Evolutionary conservation across 2,329 filamentous ascomycete genomes (phyloP).

Genomic region (Pseudocercospora cruenta): DNA sequence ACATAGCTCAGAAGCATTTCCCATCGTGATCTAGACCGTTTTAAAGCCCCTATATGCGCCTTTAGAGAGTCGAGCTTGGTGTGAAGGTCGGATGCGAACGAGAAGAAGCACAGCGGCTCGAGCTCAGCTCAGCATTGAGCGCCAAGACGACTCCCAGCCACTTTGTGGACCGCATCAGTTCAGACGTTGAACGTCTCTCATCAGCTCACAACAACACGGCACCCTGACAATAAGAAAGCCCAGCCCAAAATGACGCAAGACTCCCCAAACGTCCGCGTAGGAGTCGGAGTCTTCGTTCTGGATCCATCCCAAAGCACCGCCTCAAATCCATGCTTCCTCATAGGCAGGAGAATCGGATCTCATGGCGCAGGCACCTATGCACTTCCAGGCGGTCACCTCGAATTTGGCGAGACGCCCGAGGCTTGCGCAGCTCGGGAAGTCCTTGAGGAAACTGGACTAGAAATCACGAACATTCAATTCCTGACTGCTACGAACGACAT

Average conservation of each 20-base stretch:
- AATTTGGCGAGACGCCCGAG: constrained; percentile 66
- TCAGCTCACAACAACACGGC: not conserved
- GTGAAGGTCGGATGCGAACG: not conserved
- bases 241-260: not conserved
- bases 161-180: too few relatives aligned
- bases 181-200: too few relatives aligned
- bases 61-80: not conserved
- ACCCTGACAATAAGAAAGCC: not conserved
- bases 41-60: not conserved
- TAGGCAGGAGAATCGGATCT: constrained; percentile 53
- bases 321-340: constrained; percentile 47
- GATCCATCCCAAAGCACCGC: constrained; percentile 34
- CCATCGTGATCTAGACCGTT: not conserved
- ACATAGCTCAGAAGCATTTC: not conserved
- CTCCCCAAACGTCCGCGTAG: constrained; percentile 39
- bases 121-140: not conserved
- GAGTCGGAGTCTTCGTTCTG: constrained; percentile 54
- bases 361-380: constrained; percentile 45
- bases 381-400: constrained; percentile 76
- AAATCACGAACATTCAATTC: constrained; percentile 57
- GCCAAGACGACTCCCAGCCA: not conserved
- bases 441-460: constrained; percentile 70
- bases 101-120: not conserved
- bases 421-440: constrained; percentile 69
- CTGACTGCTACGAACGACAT: constrained; percentile 69